These are phyloP conservation scores for Saraca asoca DNA, from an alignment of 331 rosid genomes.

Conservation along the genomic window DNA sequence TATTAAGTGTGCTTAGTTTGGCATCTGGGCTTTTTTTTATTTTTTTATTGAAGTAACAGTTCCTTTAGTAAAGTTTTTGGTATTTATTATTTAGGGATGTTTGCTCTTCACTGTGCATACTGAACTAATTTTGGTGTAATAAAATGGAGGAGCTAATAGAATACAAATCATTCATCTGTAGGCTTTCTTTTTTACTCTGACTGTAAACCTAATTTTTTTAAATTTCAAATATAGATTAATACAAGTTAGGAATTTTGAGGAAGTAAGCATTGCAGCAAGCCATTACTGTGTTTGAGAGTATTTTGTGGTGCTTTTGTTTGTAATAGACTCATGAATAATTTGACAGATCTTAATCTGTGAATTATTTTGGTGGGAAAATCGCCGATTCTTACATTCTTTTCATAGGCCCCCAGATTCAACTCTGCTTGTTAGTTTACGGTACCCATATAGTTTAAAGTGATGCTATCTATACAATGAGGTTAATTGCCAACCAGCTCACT, in stretches of 20 bases:
- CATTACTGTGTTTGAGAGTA: conserved; percentile 6
- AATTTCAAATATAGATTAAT: not conserved
- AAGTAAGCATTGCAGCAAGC: conserved; percentile 1
- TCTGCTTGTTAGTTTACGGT: too few species aligned
- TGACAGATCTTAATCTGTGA: not conserved
- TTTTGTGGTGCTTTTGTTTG: not conserved
- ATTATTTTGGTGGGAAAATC: too few species aligned
- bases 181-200: not conserved
- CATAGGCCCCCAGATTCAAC: too few species aligned
- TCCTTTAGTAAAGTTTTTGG: conserved; percentile 1
- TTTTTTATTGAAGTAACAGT: not conserved
- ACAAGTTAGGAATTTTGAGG: not conserved
- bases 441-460: too few species aligned
- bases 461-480: too few species aligned
- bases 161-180: not conserved
- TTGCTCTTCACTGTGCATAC: conserved; percentile 2
- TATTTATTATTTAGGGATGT: not conserved
- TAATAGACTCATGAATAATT: not conserved
- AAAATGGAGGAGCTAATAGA: not conserved
- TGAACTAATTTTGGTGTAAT: not conserved
- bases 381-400: too few species aligned
- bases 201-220: too few species aligned
- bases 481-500: too few species aligned
- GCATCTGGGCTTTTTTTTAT: conserved; percentile 6
- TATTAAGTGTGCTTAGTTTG: conserved; percentile 5